These are phyloP conservation scores for Vanilla planifolia DNA, from an alignment of 106 monocot species.

Conservation along the genomic window DNA sequence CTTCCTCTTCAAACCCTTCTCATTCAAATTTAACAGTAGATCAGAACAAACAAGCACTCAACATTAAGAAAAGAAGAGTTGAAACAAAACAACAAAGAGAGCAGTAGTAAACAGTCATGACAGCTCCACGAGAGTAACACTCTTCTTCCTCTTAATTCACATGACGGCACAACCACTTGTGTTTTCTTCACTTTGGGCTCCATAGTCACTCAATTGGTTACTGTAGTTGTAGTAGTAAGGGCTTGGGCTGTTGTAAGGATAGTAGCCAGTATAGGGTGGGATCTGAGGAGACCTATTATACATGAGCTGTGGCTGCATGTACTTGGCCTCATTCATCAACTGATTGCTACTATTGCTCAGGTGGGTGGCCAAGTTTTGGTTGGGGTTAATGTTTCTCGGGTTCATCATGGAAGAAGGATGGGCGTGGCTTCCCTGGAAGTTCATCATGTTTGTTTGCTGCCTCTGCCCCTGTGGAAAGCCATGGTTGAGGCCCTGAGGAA, in stretches of 20 bases:
- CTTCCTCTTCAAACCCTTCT: too few relatives aligned
- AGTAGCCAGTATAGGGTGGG: conserved; percentile 48
- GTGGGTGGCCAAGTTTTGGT: neutral
- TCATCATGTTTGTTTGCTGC: conserved; percentile 29
- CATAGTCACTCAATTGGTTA: conserved; percentile 19
- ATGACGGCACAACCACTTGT: conserved; percentile 48
- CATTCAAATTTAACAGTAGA: too few relatives aligned
- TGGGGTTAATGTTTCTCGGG: conserved; percentile 1
- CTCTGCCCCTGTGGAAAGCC: conserved; percentile 5
- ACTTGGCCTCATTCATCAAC: conserved; percentile 15
- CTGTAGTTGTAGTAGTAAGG: conserved; percentile 6
- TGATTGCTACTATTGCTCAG: conserved; percentile 14
- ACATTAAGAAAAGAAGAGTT: neutral
- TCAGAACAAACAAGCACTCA: neutral
- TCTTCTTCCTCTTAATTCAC: conserved; percentile 13
- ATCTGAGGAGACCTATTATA: conserved; percentile 44
- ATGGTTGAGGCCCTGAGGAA: conserved; percentile 2
- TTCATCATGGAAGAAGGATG: conserved; percentile 21
- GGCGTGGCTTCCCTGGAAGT: conserved; percentile 14
- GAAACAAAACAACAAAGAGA: neutral
- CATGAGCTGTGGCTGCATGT: conserved; percentile 45
- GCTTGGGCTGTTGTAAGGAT: conserved; percentile 12
- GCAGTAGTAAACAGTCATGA: neutral
- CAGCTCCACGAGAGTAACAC: neutral
- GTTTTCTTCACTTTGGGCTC: conserved; percentile 57